These are phyloP conservation scores for Sporothrix mexicana DNA, from an alignment of 2,329 filamentous ascomycete genomes.

Conservation along the genomic window DNA sequence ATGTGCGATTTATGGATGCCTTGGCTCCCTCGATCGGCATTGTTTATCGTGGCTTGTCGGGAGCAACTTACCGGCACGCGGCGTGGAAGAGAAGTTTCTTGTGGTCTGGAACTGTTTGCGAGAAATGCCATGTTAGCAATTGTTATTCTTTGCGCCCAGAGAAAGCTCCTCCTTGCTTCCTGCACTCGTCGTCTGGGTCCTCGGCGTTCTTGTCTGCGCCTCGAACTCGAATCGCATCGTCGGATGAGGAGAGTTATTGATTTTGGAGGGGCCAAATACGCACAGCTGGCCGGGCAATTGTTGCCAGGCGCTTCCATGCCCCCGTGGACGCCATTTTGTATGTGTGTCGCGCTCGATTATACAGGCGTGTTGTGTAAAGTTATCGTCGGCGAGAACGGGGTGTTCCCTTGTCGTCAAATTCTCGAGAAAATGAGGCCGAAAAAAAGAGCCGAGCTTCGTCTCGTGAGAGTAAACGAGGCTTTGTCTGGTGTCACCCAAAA, in stretches of 20 bases:
- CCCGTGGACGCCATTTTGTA: conserved; percentile 34
- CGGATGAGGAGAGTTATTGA: not conserved
- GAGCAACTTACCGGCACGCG: conserved; percentile 69
- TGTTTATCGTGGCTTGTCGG: conserved; percentile 1
- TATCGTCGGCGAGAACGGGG: conserved; percentile 24
- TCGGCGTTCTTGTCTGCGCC: conserved; percentile 1
- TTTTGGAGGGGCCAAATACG: conserved; percentile 31
- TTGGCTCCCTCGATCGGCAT: not conserved
- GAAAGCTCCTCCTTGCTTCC: not conserved
- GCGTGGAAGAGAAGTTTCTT: conserved; percentile 86
- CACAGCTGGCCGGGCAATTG: conserved; percentile 37
- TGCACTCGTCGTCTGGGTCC: not conserved
- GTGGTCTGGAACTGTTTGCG: conserved; percentile 40
- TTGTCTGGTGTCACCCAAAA: conserved; percentile 16
- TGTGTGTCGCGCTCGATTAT: conserved; percentile 15
- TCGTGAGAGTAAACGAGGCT: conserved; percentile 13
- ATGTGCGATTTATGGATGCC: not conserved
- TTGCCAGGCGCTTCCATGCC: conserved; percentile 38
- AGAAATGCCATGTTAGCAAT: conserved; percentile 17
- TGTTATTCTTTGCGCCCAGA: too few relatives aligned
- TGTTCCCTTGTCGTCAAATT: not conserved
- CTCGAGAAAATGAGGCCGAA: not conserved
- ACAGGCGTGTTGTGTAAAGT: not conserved
- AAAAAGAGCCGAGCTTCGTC: conserved; percentile 28
- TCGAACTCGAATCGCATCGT: not conserved